Base-by-base conservation (phyloP, 352 stramenopile genomes). In the Phytophthora boehmeriae region DNA sequence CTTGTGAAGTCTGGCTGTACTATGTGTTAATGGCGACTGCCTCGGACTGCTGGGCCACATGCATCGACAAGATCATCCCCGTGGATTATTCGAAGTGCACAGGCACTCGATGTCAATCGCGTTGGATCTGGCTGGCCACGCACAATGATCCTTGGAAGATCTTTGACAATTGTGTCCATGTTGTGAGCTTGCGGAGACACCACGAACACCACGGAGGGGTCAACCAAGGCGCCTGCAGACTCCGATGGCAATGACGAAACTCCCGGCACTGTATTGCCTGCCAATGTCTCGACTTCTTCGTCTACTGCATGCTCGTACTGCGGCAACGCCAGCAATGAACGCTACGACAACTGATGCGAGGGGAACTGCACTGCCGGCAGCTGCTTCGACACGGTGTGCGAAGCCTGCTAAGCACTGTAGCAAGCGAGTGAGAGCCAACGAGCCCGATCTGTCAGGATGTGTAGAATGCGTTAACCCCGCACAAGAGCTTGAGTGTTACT, bases 51-150 rank as follows among this genome's bases (percentile, higher is more conserved):
- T 69, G 63, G 61, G 62, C 45, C 45, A 60, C 71, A 11, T 80
- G 67, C 42, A 23, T 70, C 8, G 57, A 70, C 48, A 64, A 69
- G 20, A 66, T 22, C 13, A 72, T 82, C 19, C 42, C 54, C 0
- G 53, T 85, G 30, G 73, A 82, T 45, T 80, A 68, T 38, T 71
- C 69, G 22, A 50, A 63, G 23, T 83, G 70, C 36, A 64, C 51
- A 23, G 45, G 43, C 19, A 62, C 43, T 23, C 27, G 54, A 51
- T 83, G 71, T 39, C 56, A 68, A 59, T 27, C 81, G 45, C 76
- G 71, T 23, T 83, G 70, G 63, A 56, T 80, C 25, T 83, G 76
- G 75, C 49, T 85, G 41, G 75, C 72, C 17, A 80, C 67, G 47
- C 73, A 82, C 62, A 81, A 75, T 41, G 55, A 59, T 38, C 64